phyloP scores from a whole-genome alignment of 176 grass and related monocot genomes.

The Cymbopogon citratus region DNA sequence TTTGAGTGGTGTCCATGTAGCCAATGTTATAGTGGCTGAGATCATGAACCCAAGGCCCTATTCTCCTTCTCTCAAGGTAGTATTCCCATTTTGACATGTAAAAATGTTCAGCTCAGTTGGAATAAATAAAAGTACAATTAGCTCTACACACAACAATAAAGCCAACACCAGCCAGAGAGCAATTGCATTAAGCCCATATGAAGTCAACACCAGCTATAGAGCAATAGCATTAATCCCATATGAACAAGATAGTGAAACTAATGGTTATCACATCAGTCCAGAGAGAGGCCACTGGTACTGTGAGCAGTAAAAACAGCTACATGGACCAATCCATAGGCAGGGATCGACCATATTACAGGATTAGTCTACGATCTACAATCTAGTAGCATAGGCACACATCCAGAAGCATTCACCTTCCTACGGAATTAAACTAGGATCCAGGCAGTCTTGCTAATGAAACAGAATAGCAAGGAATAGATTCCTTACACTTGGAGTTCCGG shows the following conservation, averaged over 20 bases:
- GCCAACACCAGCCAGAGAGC: too few species aligned
- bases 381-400: too few species aligned
- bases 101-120: neutral
- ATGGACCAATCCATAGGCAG: neutral
- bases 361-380: too few species aligned
- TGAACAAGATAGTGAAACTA: neutral
- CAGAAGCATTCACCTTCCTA: too few species aligned
- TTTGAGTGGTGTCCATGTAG: neutral
- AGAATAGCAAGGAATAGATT: too few species aligned
- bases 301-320: neutral
- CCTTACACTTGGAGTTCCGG: constrained; percentile 79
- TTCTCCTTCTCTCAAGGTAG: constrained; percentile 22
- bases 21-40: neutral
- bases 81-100: neutral
- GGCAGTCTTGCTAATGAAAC: neutral
- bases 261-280: constrained; percentile 19
- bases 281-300: constrained; percentile 8
- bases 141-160: too few species aligned
- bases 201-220: neutral
- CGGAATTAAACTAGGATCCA: too few species aligned
- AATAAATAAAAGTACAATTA: neutral
- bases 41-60: neutral
- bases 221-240: neutral
- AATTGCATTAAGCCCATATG: too few species aligned
- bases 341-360: too few species aligned